Percentiles rank a stretch among this genome's conserved stretches.
These are phyloP conservation scores for Lanmaoa rubissima DNA, from an alignment of 768 basidiomycete genomes.

Conservation along the genomic window DNA sequence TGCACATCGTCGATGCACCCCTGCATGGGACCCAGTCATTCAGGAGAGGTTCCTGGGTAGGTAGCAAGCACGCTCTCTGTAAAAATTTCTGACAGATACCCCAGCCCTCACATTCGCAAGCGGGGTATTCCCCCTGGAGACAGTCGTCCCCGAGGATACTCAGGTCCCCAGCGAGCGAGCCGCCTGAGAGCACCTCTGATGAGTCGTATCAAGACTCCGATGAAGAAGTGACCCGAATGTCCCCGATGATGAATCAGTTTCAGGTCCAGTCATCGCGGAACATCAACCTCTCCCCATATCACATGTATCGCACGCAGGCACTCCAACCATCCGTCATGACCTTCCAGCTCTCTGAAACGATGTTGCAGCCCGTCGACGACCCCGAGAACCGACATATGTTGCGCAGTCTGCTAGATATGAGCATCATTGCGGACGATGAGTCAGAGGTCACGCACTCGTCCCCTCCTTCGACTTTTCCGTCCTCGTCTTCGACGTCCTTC, in stretches of 20 bases:
- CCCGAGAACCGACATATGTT: conserved; percentile 26
- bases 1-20: conserved; percentile 12
- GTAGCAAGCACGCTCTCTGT: conserved; percentile 1
- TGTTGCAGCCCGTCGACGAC: conserved; percentile 26
- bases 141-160: conserved; percentile 9
- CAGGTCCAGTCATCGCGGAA: conserved; percentile 23
- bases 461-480: conserved; percentile 1
- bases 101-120: conserved; percentile 20
- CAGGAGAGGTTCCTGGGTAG: conserved; percentile 29
- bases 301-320: conserved; percentile 10
- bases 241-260: conserved; percentile 33
- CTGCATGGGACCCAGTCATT: conserved; percentile 7
- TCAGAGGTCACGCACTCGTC: conserved; percentile 9
- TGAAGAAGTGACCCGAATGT: conserved; percentile 28
- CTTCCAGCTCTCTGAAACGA: conserved; percentile 27
- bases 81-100: conserved; percentile 17
- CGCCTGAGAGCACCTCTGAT: conserved; percentile 31
- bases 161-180: conserved; percentile 30
- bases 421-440: conserved; percentile 16
- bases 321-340: conserved; percentile 31
- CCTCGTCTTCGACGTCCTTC: conserved; percentile 3
- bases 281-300: conserved; percentile 1
- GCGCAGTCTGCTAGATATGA: conserved; percentile 15
- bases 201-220: conserved; percentile 32
- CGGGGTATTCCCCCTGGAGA: conserved; percentile 14